Conservation (phyloP, 202 grass and related monocot species). For the Zizania palustris region DNA sequence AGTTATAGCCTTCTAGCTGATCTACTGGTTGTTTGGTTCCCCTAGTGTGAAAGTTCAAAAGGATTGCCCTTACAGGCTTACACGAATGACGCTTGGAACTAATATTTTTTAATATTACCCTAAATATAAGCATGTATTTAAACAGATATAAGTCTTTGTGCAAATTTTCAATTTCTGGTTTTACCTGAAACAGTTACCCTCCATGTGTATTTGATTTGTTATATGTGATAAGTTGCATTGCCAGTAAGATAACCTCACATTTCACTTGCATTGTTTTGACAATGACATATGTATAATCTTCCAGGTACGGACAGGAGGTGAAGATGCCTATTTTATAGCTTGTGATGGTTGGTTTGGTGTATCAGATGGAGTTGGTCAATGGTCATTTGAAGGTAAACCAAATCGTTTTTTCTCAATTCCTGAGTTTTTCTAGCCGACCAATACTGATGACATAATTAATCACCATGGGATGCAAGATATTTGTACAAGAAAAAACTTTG, state of each 20-base stretch:
- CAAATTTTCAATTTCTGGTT: not conserved
- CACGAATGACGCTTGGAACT: not conserved
- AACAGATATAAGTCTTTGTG: not conserved
- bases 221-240: not conserved
- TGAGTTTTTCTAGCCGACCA: not conserved
- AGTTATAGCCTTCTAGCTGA: not conserved
- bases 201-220: conserved; percentile 18
- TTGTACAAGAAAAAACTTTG: not conserved
- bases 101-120: not conserved
- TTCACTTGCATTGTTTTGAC: conserved; percentile 29
- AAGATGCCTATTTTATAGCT: conserved; percentile 91
- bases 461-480: not conserved
- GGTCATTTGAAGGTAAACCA: conserved; percentile 92
- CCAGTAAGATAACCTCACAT: not conserved
- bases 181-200: not conserved
- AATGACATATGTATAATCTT: conserved; percentile 35
- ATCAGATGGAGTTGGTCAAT: conserved; percentile 98
- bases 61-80: not conserved
- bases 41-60: not conserved
- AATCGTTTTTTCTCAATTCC: conserved; percentile 27
- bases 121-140: not conserved
- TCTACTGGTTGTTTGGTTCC: not conserved
- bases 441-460: conserved; percentile 7
- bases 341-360: conserved; percentile 84
- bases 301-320: conserved; percentile 81